phyloP scores from a whole-genome alignment of 1,284 basidiomycete species.

The Ustilago hordei region DNA sequence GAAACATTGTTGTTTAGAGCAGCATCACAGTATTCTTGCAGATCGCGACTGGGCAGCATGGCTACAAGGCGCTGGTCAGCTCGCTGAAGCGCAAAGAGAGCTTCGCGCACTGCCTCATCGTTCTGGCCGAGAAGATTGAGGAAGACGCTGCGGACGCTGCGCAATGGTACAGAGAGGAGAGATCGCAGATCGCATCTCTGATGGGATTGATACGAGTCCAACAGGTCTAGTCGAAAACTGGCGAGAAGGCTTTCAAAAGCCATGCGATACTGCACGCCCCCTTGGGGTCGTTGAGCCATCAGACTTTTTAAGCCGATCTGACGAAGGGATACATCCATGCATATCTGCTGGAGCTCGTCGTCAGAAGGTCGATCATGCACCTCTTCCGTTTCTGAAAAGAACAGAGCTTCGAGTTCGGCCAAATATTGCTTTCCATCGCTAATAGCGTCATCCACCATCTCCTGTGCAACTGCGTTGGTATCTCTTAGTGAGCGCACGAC shows the following conservation, averaged over 20 bases:
- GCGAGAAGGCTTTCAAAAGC: slow-evolving; percentile 35
- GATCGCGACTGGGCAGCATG: slow-evolving; percentile 22
- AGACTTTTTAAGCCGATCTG: slow-evolving; percentile 33
- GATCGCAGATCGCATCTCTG: background rate
- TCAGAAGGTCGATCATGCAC: background rate
- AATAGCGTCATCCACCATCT: slow-evolving; percentile 33
- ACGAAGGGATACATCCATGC: slow-evolving; percentile 39
- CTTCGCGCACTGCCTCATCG: slow-evolving; percentile 7
- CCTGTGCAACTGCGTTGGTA: slow-evolving; percentile 37
- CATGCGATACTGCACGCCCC: slow-evolving; percentile 36
- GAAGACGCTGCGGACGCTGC: slow-evolving; percentile 26
- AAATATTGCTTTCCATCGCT: slow-evolving; percentile 32
- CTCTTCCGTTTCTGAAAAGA: slow-evolving; percentile 5
- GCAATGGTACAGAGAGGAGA: slow-evolving; percentile 24
- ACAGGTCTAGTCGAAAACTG: slow-evolving; percentile 40
- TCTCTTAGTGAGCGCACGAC: slow-evolving; percentile 37
- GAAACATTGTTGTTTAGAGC: slow-evolving; percentile 2
- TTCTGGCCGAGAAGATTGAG: slow-evolving; percentile 28
- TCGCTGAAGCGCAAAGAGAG: slow-evolving; percentile 26
- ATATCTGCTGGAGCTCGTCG: slow-evolving; percentile 30
- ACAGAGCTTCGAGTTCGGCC: slow-evolving; percentile 6
- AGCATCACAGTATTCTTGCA: slow-evolving; percentile 34
- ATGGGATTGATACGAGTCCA: slow-evolving; percentile 6
- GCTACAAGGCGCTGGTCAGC: slow-evolving; percentile 35
- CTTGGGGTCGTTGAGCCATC: slow-evolving; percentile 25